Evolutionary conservation across 2,329 filamentous ascomycete genomes (phyloP).

Genomic region (Tolypocladium tundrense): DNA sequence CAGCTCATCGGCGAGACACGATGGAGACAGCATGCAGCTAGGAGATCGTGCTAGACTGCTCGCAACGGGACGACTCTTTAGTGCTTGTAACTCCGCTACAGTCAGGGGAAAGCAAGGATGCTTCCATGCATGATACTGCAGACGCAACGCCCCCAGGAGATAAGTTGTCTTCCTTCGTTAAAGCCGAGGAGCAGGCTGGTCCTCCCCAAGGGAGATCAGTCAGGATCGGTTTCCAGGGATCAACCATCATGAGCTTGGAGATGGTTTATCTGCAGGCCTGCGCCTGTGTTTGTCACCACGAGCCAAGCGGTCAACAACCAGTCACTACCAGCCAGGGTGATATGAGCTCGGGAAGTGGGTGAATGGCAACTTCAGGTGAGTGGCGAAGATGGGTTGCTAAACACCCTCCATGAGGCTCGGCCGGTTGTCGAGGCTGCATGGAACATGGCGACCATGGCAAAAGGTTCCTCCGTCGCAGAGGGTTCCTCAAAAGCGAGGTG

Average conservation of each 20-base stretch:
- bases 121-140: not conserved
- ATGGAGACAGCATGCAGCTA: too few species aligned
- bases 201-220: not conserved
- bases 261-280: too few species aligned
- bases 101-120: not conserved
- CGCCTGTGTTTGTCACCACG: too few species aligned
- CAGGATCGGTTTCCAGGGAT: not conserved
- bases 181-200: too few species aligned
- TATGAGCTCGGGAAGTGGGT: too few species aligned
- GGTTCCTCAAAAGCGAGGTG: too few species aligned
- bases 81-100: too few species aligned
- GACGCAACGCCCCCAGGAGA: not conserved
- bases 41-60: too few species aligned
- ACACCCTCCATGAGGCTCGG: not conserved
- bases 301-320: not conserved
- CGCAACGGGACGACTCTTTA: not conserved
- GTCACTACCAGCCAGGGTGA: not conserved
- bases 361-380: too few species aligned
- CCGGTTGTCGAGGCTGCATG: not conserved
- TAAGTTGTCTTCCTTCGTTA: too few species aligned
- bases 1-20: too few species aligned
- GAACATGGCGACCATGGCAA: not conserved
- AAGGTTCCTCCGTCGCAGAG: not conserved
- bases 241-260: not conserved
- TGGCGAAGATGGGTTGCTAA: not conserved